Percentiles rank a stretch among this genome's conserved stretches.
Evolutionary conservation across 2,329 filamentous ascomycete species (phyloP).

Genomic region (Plectosphaerella cucumerina): DNA sequence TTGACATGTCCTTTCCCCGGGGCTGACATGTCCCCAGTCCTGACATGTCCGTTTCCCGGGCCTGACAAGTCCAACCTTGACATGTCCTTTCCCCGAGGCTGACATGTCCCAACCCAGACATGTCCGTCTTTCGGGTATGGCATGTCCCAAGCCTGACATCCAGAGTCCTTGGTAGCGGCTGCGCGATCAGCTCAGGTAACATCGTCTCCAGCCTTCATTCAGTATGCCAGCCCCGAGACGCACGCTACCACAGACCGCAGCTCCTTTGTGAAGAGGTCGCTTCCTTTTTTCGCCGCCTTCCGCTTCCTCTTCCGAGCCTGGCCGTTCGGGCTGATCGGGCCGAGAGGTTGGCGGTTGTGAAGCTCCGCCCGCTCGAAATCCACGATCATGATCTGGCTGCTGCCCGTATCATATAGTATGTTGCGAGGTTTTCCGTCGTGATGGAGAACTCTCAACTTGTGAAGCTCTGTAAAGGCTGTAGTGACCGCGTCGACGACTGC

Average conservation of each 20-base stretch:
- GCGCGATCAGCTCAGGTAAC: neutral
- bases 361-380: slow-evolving; percentile 25
- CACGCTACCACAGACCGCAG: neutral
- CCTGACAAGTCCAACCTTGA: neutral
- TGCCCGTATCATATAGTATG: slow-evolving; percentile 21
- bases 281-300: neutral
- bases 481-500: slow-evolving; percentile 8
- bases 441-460: slow-evolving; percentile 15
- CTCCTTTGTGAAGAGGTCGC: neutral
- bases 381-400: slow-evolving; percentile 21
- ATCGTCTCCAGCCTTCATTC: neutral
- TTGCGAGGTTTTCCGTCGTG: slow-evolving; percentile 16
- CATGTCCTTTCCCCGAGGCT: neutral
- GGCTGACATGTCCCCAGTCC: neutral
- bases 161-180: slow-evolving; percentile 1
- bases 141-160: neutral
- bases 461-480: neutral
- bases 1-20: neutral
- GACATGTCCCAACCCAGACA: neutral
- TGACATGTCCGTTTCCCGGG: neutral
- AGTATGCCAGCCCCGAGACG: neutral
- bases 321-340: slow-evolving; percentile 12
- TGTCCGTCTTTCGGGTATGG: neutral
- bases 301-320: slow-evolving; percentile 15
- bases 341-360: slow-evolving; percentile 14